Evolutionary conservation across 1,284 basidiomycete species (phyloP).

Genomic region (Coriolopsis trogii): DNA sequence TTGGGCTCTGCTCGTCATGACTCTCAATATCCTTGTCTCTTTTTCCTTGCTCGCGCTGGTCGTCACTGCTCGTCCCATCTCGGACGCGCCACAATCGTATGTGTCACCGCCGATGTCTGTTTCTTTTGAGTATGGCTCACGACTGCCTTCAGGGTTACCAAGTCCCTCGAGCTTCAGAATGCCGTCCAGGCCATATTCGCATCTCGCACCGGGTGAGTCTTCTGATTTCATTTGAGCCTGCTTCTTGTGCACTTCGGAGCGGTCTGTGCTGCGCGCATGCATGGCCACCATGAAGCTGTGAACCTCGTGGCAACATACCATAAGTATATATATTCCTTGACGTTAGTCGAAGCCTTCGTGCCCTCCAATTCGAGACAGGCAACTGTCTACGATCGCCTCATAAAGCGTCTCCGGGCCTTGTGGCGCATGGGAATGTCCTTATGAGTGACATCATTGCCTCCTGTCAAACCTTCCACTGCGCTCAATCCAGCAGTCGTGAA

Average conservation of each 20-base stretch:
- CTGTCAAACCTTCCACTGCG: too few species aligned
- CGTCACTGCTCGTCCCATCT: conserved; percentile 45
- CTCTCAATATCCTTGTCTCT: conserved; percentile 43
- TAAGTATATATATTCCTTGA: too few species aligned
- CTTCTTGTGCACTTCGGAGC: not conserved
- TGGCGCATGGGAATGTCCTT: too few species aligned
- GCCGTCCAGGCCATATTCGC: conserved; percentile 42
- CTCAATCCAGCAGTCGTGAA: too few species aligned
- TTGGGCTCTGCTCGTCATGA: conserved; percentile 35
- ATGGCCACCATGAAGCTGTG: too few species aligned
- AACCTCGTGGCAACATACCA: too few species aligned
- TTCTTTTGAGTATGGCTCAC: not conserved
- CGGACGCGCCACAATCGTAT: conserved; percentile 30
- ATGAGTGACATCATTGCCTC: too few species aligned
- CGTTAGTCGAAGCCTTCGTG: too few species aligned
- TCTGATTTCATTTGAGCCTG: conserved; percentile 6
- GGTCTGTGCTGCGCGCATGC: too few species aligned
- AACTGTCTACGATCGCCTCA: too few species aligned
- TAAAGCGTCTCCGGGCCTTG: too few species aligned
- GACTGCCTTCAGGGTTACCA: conserved; percentile 17
- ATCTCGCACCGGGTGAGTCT: conserved; percentile 42
- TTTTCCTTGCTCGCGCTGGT: conserved; percentile 48
- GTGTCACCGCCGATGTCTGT: conserved; percentile 9
- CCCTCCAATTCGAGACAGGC: too few species aligned
- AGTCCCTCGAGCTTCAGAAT: conserved; percentile 35